Conservation (phyloP, 1,284 basidiomycete genomes). For the Leccinum fallax region DNA sequence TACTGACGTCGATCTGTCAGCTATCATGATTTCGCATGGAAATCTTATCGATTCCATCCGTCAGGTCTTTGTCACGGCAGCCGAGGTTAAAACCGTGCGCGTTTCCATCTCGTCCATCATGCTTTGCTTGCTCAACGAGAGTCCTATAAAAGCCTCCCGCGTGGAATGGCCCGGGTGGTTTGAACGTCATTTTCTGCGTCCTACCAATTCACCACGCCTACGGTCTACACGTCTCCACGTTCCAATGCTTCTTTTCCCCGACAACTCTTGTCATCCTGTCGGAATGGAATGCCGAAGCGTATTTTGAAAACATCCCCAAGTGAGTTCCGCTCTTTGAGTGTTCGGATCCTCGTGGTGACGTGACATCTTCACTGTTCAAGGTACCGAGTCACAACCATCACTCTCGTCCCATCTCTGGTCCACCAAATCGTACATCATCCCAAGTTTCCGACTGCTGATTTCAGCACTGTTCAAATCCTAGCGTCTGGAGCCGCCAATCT, state of each 20-base stretch:
- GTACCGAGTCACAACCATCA: constrained; percentile 52
- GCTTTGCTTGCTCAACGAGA: background rate
- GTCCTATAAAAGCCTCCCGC: constrained; percentile 39
- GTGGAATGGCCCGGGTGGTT: constrained; percentile 43
- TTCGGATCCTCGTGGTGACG: background rate
- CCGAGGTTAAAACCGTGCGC: constrained; percentile 29
- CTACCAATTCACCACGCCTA: constrained; percentile 72
- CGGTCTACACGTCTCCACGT: constrained; percentile 56
- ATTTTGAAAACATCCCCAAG: constrained; percentile 47
- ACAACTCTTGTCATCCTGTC: constrained; percentile 56
- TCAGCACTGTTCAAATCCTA: constrained; percentile 52
- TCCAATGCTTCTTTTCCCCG: constrained; percentile 50
- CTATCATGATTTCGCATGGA: constrained; percentile 75
- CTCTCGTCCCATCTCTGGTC: constrained; percentile 64
- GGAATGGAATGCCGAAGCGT: constrained; percentile 58
- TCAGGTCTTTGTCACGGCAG: constrained; percentile 42
- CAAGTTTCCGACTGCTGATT: constrained; percentile 49
- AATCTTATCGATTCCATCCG: constrained; percentile 57
- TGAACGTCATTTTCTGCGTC: constrained; percentile 54
- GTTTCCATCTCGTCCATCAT: background rate
- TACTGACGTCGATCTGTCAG: constrained; percentile 38
- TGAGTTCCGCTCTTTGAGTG: constrained; percentile 25
- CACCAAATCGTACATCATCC: constrained; percentile 66
- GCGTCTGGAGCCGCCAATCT: constrained; percentile 68
- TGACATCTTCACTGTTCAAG: constrained; percentile 32